These are phyloP conservation scores for Coleophoma crateriformis DNA, from an alignment of 2,329 filamentous ascomycete genomes.

Conservation along the genomic window DNA sequence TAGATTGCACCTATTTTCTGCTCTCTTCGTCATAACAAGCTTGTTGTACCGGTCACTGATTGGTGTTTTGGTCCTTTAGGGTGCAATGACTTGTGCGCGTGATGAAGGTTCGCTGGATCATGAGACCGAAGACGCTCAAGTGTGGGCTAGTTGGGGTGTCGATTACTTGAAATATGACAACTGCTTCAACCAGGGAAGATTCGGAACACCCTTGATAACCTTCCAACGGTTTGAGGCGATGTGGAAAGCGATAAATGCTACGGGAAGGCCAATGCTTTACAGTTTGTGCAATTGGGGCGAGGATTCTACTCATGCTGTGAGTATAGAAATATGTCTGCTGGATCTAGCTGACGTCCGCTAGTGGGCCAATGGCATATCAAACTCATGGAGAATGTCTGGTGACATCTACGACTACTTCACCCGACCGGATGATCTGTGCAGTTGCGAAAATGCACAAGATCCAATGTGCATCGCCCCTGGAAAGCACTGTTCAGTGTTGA, in stretches of 20 bases:
- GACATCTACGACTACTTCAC: slow-evolving; percentile 26
- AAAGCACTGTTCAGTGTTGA: slow-evolving; percentile 1
- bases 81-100: slow-evolving; percentile 26
- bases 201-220: slow-evolving; percentile 25
- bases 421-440: slow-evolving; percentile 15
- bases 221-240: slow-evolving; percentile 24
- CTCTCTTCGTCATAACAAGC: too few species aligned
- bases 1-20: too few species aligned
- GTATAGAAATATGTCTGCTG: not conserved
- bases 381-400: slow-evolving; percentile 34
- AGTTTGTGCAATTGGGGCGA: slow-evolving; percentile 39
- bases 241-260: slow-evolving; percentile 23
- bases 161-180: slow-evolving; percentile 49
- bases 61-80: not conserved
- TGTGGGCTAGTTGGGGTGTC: slow-evolving; percentile 44
- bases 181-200: slow-evolving; percentile 45
- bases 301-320: slow-evolving; percentile 29
- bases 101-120: slow-evolving; percentile 22
- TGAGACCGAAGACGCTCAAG: slow-evolving; percentile 42
- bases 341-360: not conserved
- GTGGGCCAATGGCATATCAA: slow-evolving; percentile 31
- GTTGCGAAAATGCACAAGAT: slow-evolving; percentile 8
- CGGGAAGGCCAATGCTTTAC: slow-evolving; percentile 26
- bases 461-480: slow-evolving; percentile 15
- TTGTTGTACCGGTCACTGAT: too few species aligned